Conservation (phyloP, 768 basidiomycete genomes). For the Strobilomyces dryophilus region DNA sequence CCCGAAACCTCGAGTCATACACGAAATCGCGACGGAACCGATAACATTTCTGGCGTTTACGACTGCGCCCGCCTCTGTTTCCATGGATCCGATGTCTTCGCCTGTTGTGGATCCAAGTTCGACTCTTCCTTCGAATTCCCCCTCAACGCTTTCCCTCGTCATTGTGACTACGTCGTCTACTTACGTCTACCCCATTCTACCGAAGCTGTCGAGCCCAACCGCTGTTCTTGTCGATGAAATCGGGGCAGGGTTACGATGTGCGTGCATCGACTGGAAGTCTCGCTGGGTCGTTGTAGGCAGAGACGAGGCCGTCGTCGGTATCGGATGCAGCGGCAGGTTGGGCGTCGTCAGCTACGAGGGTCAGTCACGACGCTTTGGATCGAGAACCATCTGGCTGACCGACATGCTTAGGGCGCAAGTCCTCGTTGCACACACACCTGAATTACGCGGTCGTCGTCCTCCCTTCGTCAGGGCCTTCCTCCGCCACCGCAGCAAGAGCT, state of each 20-base stretch:
- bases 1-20: conserved; percentile 82
- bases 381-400: neutral
- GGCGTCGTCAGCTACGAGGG: conserved; percentile 93
- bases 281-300: conserved; percentile 79
- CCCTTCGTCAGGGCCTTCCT: conserved; percentile 68
- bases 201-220: conserved; percentile 61
- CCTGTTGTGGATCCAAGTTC: neutral
- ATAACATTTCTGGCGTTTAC: conserved; percentile 91
- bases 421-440: conserved; percentile 67
- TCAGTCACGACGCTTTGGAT: conserved; percentile 23
- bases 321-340: conserved; percentile 75
- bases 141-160: conserved; percentile 59
- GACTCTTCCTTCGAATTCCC: conserved; percentile 15
- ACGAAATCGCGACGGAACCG: conserved; percentile 82
- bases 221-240: conserved; percentile 79
- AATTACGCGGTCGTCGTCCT: conserved; percentile 90
- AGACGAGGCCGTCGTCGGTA: conserved; percentile 90
- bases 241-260: conserved; percentile 82
- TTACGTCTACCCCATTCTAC: conserved; percentile 69
- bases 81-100: conserved; percentile 21
- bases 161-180: conserved; percentile 87
- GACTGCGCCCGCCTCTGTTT: conserved; percentile 27
- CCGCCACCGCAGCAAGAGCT: conserved; percentile 55
- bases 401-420: conserved; percentile 42
- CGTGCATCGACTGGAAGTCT: conserved; percentile 70